Conservation (phyloP, 345 rosid genomes). For the Arabidopsis arenosa region DNA sequence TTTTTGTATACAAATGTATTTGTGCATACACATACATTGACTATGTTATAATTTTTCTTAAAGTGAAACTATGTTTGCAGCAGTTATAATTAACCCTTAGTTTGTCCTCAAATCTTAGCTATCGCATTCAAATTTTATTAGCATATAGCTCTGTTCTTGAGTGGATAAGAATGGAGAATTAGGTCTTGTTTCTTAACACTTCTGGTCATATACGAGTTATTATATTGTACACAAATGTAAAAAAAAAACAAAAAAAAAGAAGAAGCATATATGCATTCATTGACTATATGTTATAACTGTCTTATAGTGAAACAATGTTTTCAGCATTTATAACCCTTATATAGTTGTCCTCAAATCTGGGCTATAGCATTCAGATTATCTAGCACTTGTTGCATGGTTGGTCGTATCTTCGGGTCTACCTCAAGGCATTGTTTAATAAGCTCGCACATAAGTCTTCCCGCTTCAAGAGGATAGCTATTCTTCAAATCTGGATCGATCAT, state of each 20-base stretch:
- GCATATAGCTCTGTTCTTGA: too few relatives aligned
- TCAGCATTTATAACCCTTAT: neutral
- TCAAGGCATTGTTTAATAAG: conserved; percentile 21
- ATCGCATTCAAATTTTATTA: neutral
- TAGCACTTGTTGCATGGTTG: conserved; percentile 25
- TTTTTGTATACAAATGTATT: conserved; percentile 23
- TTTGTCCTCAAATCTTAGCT: conserved; percentile 7
- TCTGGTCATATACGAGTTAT: too few relatives aligned
- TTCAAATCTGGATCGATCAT: conserved; percentile 16
- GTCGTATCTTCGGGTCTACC: conserved; percentile 11
- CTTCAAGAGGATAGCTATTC: neutral
- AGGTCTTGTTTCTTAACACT: too few relatives aligned
- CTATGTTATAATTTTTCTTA: neutral
- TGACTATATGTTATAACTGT: conserved; percentile 10
- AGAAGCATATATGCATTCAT: too few relatives aligned
- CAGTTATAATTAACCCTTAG: too few relatives aligned
- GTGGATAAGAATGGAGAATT: too few relatives aligned
- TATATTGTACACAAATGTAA: too few relatives aligned
- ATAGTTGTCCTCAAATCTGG: neutral
- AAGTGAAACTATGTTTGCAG: neutral
- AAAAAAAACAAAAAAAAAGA: too few relatives aligned
- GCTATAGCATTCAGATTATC: conserved; percentile 6
- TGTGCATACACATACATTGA: neutral
- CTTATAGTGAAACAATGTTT: conserved; percentile 3
- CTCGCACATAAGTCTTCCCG: neutral